Evolutionary conservation across 1,284 basidiomycete species (phyloP).

Genomic region (Tylopilus sp.): DNA sequence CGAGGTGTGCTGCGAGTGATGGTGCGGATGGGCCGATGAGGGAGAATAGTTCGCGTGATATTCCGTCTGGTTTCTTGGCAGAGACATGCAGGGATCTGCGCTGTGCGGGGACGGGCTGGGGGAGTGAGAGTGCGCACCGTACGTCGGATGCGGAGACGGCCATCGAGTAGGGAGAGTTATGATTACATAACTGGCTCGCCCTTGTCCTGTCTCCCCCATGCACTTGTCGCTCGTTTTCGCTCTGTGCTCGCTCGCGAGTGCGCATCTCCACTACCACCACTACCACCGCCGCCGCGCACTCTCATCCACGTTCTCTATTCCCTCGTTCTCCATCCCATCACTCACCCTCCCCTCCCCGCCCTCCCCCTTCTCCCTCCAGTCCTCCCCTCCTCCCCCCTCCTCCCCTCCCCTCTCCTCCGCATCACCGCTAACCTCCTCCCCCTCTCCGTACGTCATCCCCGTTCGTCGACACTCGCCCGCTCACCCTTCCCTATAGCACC

Average conservation of each 20-base stretch:
- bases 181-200: neutral
- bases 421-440: too few species aligned
- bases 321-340: neutral
- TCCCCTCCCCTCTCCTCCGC: neutral
- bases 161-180: constrained; percentile 36
- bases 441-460: constrained; percentile 9
- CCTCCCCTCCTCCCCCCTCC: neutral
- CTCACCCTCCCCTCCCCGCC: too few species aligned
- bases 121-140: constrained; percentile 72
- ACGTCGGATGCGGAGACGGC: constrained; percentile 75
- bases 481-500: constrained; percentile 3
- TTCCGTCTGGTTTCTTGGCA: constrained; percentile 78
- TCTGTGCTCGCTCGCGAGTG: neutral
- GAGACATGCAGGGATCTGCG: constrained; percentile 12
- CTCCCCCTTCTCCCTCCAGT: neutral
- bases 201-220: neutral
- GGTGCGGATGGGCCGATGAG: constrained; percentile 92
- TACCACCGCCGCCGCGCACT: neutral
- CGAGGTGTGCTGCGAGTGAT: constrained; percentile 69
- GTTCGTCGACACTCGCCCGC: neutral
- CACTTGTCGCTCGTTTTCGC: neutral
- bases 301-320: neutral
- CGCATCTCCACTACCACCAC: neutral
- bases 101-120: constrained; percentile 10
- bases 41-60: constrained; percentile 89